Conservation (phyloP, 2,329 filamentous ascomycete species). For the Alternaria arborescens region DNA sequence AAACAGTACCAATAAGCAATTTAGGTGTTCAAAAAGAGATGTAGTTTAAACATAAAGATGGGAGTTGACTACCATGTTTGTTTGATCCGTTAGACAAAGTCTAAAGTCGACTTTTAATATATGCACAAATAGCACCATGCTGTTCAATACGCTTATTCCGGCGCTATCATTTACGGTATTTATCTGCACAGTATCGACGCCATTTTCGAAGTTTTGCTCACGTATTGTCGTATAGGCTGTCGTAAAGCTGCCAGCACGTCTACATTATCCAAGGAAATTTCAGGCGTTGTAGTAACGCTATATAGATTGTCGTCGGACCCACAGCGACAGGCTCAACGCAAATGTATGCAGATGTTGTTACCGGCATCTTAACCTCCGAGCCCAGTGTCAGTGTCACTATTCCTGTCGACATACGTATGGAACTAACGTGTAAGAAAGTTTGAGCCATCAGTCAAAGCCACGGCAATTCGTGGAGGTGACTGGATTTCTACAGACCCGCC, state of each 20-base stretch:
- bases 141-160: neutral
- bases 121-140: neutral
- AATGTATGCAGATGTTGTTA: slow-evolving; percentile 4
- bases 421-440: neutral
- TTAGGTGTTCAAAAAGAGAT: neutral
- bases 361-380: slow-evolving; percentile 5
- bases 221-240: neutral
- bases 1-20: neutral
- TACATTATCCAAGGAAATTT: neutral
- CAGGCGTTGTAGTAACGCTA: neutral
- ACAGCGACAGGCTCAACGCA: neutral
- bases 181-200: neutral
- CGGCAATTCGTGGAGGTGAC: slow-evolving; percentile 10
- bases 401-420: neutral
- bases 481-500: slow-evolving; percentile 8
- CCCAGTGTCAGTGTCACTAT: neutral
- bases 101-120: neutral
- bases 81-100: neutral
- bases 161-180: neutral
- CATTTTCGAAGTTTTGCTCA: neutral
- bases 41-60: neutral
- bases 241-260: neutral
- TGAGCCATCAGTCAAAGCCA: neutral
- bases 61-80: neutral
- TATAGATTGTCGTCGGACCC: slow-evolving; percentile 3